Evolutionary conservation across 2,329 filamentous ascomycete genomes (phyloP), one percentile per base, ranked within the genome.

Genomic region (Fusarium floridanum): DNA sequence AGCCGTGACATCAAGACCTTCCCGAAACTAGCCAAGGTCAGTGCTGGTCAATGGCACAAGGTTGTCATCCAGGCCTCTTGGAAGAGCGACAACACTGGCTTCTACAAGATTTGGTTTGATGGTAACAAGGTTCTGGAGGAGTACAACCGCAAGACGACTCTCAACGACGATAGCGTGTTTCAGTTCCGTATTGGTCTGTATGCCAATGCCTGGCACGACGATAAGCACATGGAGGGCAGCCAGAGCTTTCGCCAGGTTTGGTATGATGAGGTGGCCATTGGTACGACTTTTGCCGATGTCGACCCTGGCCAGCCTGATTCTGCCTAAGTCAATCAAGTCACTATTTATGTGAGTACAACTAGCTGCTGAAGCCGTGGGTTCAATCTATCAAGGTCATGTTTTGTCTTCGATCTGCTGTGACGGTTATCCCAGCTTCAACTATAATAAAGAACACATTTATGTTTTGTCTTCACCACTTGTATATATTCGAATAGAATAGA

Each of bases 121-220:
- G 86, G 85, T 1, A 74, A 73, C 20, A 85, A 85, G 77, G 85
- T 87, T 34, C 64, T 84, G n/a, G 83, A 87, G 66, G 66, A 79
- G 65, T 79, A 72, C 34, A 79, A 83, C 57, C 76, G 86, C 6
- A 71, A 81, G n/a, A 88, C 87, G 4, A 88, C 84, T 2, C 80
- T 88, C 24, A 79, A 82, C 16, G 86, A 88, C 67, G 80, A 83
- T 27, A 80, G 81, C 37, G 70, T 77, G 6, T 88, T 88, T 73
- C 80, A 85, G 76, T 88, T 87, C 78, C 78, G 83, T 7, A 83
- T 87, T 14, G 86, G 87, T 0, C 77, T 88, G 36, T 88, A 88
- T 77, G 86, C 86, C 1, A 88, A 88, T 74, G 82, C 83, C 12
- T 88, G 86, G 86, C 79, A 86, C 67, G 86, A 88, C 68, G 80